A percentile compares a stretch with the other conserved stretches of the same genome.
phyloP scores from a whole-genome alignment of 2,329 filamentous ascomycete genomes.

The Colletotrichum sp. region DNA sequence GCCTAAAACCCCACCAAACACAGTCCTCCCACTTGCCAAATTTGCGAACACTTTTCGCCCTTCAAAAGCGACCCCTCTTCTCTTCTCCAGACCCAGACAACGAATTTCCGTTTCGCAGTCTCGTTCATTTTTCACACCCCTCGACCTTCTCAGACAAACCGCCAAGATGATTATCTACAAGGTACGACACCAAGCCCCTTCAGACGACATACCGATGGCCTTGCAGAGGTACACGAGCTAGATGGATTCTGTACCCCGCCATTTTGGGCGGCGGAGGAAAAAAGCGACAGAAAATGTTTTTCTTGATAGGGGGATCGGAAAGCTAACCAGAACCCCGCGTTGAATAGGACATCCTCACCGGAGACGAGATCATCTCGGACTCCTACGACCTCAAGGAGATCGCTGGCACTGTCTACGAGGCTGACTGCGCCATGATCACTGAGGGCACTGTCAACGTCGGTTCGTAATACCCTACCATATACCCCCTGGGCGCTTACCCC shows the following conservation, averaged over 20 bases:
- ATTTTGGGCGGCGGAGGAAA: background rate
- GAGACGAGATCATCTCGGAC: conserved; percentile 96
- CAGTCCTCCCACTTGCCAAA: conserved; percentile 24
- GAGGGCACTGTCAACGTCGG: conserved; percentile 76
- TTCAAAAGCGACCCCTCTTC: conserved; percentile 20
- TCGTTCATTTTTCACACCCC: conserved; percentile 32
- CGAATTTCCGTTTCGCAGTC: conserved; percentile 17
- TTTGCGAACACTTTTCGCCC: conserved; percentile 25
- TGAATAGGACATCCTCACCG: conserved; percentile 82
- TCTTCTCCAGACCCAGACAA: conserved; percentile 19
- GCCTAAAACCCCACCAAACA: conserved; percentile 25
- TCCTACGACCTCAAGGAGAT: conserved; percentile 84
- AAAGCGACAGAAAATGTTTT: background rate
- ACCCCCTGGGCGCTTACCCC: background rate
- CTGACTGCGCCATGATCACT: conserved; percentile 89
- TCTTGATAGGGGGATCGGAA: background rate
- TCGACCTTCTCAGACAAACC: conserved; percentile 37
- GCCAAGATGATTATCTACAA: conserved; percentile 78
- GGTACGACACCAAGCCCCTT: conserved; percentile 46
- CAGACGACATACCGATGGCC: background rate
- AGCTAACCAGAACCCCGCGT: conserved; percentile 30
- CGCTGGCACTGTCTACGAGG: conserved; percentile 84
- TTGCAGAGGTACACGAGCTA: background rate
- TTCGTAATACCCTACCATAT: conserved; percentile 47
- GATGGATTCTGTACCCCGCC: conserved; percentile 10